These are phyloP conservation scores for Chlorella sp. DNA, from an alignment of 139 green algal species.

Conservation along the genomic window DNA sequence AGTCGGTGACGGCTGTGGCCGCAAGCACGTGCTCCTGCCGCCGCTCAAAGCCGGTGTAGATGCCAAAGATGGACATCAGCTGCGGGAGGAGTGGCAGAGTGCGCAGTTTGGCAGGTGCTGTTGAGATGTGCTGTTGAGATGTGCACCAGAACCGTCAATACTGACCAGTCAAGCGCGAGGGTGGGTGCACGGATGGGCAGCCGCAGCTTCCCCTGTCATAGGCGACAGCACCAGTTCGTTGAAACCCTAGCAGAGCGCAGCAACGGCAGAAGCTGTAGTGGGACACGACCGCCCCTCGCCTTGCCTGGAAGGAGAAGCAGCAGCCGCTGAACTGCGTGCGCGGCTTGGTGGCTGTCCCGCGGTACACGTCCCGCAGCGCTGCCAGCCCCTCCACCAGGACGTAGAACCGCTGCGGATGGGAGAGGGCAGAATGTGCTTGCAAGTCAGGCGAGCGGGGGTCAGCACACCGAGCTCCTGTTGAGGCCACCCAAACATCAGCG, in stretches of 20 bases:
- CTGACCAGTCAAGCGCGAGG: not conserved
- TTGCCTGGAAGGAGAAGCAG: conserved; percentile 8
- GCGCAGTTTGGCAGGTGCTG: not conserved
- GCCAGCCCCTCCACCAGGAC: conserved; percentile 41
- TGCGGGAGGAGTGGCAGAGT: not conserved
- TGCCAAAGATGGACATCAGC: conserved; percentile 10
- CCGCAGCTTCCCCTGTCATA: too few species aligned
- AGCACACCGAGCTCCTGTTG: too few species aligned
- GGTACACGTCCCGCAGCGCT: not conserved
- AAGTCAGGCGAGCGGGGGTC: too few species aligned
- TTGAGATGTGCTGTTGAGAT: not conserved
- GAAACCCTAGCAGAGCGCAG: too few species aligned
- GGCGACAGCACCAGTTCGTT: too few species aligned
- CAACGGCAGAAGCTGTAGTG: too few species aligned
- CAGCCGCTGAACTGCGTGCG: conserved; percentile 24
- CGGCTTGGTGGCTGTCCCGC: not conserved
- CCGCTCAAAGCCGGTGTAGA: conserved; percentile 44
- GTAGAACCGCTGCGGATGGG: conserved; percentile 9
- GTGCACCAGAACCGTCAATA: too few species aligned
- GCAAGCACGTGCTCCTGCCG: not conserved
- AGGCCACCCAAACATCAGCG: too few species aligned
- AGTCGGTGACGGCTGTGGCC: conserved; percentile 27
- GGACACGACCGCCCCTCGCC: too few species aligned
- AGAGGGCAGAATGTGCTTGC: not conserved
- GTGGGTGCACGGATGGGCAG: too few species aligned